Percentiles rank a stretch among this genome's conserved stretches.
Evolutionary conservation across 1,139 yeast species (phyloP).

Genomic region (Taiozyma sp.): DNA sequence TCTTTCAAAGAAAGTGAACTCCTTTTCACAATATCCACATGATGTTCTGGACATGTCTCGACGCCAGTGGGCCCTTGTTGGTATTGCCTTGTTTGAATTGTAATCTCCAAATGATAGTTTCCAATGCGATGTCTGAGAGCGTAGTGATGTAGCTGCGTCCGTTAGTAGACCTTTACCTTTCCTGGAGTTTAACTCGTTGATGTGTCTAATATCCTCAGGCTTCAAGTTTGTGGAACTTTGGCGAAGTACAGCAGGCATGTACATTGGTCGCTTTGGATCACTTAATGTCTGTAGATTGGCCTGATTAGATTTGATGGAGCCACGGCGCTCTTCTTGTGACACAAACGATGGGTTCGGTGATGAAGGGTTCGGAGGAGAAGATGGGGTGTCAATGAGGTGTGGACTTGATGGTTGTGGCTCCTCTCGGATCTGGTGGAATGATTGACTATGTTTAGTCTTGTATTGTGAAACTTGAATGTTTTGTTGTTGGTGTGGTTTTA

Average conservation of each 20-base stretch:
- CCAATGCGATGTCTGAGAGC: constrained; percentile 24
- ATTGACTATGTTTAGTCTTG: background rate
- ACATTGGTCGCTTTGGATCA: constrained; percentile 78
- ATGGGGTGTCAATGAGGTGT: background rate
- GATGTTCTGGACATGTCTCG: constrained; percentile 58
- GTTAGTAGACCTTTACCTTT: constrained; percentile 14
- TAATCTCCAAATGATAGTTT: constrained; percentile 12
- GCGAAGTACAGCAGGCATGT: constrained; percentile 84
- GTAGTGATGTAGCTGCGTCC: constrained; percentile 20
- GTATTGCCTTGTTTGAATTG: constrained; percentile 21
- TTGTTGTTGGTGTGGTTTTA: background rate
- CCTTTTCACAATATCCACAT: constrained; percentile 66
- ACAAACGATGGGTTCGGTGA: background rate
- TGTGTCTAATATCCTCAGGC: constrained; percentile 27
- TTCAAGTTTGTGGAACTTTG: constrained; percentile 39
- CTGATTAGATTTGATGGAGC: constrained; percentile 3
- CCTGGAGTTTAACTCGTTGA: constrained; percentile 21
- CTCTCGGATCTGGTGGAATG: background rate
- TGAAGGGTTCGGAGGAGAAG: background rate
- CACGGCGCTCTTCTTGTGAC: background rate
- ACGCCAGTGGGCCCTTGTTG: constrained; percentile 72
- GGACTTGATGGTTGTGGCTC: background rate
- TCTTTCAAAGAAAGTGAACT: constrained; percentile 72
- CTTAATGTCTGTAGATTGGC: constrained; percentile 46
- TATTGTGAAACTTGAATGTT: constrained; percentile 1